Conservation (phyloP, 108 stramenopile genomes). For the Skeletonema potamos region DNA sequence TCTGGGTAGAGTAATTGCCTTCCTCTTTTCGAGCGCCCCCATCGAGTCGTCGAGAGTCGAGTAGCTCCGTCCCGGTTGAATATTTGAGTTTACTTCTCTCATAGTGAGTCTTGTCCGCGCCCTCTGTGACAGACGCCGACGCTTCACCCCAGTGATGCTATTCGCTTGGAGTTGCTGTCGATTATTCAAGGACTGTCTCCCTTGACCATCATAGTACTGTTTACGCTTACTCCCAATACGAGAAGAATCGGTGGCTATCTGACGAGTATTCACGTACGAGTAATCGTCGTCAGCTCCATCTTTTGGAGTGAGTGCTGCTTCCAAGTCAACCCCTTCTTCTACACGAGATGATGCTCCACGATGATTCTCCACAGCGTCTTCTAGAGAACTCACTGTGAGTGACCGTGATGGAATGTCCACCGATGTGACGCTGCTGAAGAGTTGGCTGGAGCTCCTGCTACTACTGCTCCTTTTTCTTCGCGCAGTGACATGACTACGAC, state of each 20-base stretch:
- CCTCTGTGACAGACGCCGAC: slow-evolving; percentile 25
- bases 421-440: background rate
- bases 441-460: background rate
- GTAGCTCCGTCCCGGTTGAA: slow-evolving; percentile 15
- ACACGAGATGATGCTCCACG: background rate
- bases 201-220: background rate
- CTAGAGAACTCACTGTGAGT: slow-evolving; percentile 3
- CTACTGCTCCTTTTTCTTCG: background rate
- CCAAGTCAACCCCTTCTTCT: background rate
- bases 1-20: slow-evolving; percentile 21
- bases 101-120: slow-evolving; percentile 33
- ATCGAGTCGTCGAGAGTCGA: slow-evolving; percentile 5
- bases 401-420: background rate
- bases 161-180: background rate
- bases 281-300: background rate
- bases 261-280: background rate
- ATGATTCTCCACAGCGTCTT: background rate
- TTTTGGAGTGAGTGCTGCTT: background rate
- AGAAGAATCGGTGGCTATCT: background rate
- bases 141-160: slow-evolving; percentile 3
- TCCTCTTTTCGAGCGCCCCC: slow-evolving; percentile 20
- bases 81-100: slow-evolving; percentile 28
- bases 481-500: background rate
- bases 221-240: background rate
- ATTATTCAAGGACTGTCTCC: background rate